These are phyloP conservation scores for Trypanosoma theileri DNA, from an alignment of 208 protist genomes.

Conservation along the genomic window DNA sequence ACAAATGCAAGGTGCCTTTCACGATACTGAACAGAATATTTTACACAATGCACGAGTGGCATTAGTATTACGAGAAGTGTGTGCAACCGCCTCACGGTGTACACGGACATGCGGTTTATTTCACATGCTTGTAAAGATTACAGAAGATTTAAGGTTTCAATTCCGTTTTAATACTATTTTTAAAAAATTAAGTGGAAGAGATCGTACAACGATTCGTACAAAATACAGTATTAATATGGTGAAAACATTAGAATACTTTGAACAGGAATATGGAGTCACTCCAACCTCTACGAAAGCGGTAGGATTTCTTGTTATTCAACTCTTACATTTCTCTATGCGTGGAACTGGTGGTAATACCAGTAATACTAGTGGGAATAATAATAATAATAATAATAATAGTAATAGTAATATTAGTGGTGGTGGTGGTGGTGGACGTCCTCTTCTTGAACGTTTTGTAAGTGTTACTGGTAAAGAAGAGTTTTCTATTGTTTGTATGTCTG, in stretches of 20 bases:
- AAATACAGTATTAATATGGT: conserved; percentile 64
- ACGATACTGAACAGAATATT: conserved; percentile 38
- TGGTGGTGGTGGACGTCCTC: conserved; percentile 41
- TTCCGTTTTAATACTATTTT: conserved; percentile 80
- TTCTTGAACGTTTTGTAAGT: conserved; percentile 71
- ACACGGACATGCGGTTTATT: conserved; percentile 67
- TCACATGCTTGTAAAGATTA: conserved; percentile 72
- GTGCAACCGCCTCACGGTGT: conserved; percentile 67
- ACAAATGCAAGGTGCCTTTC: conserved; percentile 84
- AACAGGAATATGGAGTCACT: conserved; percentile 63
- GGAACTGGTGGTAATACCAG: background rate
- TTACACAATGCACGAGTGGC: conserved; percentile 75
- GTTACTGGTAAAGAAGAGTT: conserved; percentile 52
- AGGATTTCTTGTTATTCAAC: conserved; percentile 77
- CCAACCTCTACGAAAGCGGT: conserved; percentile 70
- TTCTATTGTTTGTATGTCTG: conserved; percentile 70
- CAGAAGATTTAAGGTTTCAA: conserved; percentile 84
- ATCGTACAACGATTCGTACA: conserved; percentile 77
- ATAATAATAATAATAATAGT: no score
- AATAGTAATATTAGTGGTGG: background rate
- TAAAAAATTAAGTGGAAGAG: conserved; percentile 51
- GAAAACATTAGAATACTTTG: conserved; percentile 89
- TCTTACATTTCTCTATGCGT: conserved; percentile 73
- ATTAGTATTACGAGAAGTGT: conserved; percentile 61
- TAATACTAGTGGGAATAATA: conserved; percentile 5